Percentiles rank a stretch among this genome's conserved stretches.
phyloP scores from a whole-genome alignment of 202 grass and related monocot species.

The Elaeis oleifera region DNA sequence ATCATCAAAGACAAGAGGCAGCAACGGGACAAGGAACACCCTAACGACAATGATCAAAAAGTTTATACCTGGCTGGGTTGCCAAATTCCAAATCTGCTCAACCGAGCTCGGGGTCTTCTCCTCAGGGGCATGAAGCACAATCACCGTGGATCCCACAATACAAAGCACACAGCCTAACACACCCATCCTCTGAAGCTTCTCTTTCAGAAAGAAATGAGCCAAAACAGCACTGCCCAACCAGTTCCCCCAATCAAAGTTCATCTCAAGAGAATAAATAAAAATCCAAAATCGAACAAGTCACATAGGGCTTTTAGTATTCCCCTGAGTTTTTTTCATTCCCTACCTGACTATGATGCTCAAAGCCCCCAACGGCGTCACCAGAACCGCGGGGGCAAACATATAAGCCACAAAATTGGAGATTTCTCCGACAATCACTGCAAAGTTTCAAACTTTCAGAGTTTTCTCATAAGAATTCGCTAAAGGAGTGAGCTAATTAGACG shows the following conservation, averaged over 20 bases:
- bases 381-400: constrained; percentile 85
- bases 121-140: constrained; percentile 85
- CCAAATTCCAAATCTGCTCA: constrained; percentile 79
- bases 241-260: constrained; percentile 14
- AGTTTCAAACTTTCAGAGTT: constrained; percentile 5
- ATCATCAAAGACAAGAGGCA: too few relatives aligned
- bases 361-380: constrained; percentile 76
- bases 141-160: constrained; percentile 87
- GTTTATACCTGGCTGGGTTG: constrained; percentile 60
- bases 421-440: constrained; percentile 84
- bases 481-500: too few relatives aligned
- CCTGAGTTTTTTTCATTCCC: not conserved
- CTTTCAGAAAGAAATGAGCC: constrained; percentile 77
- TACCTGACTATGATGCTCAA: constrained; percentile 96
- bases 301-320: too few relatives aligned
- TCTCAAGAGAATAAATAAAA: constrained; percentile 15
- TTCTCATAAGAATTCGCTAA: not conserved
- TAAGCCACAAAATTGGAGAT: constrained; percentile 92
- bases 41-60: too few relatives aligned
- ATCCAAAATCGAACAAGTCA: not conserved
- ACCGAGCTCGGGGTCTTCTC: constrained; percentile 74
- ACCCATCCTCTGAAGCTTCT: constrained; percentile 81
- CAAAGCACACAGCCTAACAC: constrained; percentile 84
- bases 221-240: constrained; percentile 57
- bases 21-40: too few relatives aligned